A percentile compares a stretch with the other conserved stretches of the same genome.
These are phyloP conservation scores for Sugiyamaella valdiviana DNA, from an alignment of 805 yeast species.

Conservation along the genomic window DNA sequence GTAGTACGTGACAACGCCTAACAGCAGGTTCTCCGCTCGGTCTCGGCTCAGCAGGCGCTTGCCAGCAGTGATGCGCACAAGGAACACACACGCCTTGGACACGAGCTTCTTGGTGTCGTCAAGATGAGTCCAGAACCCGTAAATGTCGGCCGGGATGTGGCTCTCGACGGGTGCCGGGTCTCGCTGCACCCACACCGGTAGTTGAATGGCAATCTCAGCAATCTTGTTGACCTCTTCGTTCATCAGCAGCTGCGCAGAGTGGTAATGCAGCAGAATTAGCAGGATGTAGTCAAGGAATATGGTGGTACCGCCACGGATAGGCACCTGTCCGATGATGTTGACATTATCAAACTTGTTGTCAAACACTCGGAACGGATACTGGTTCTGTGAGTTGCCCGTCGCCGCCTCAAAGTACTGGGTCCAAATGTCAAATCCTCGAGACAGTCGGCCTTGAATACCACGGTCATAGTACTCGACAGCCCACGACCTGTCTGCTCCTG, in stretches of 20 bases:
- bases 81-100: slow-evolving; percentile 22
- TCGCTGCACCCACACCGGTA: slow-evolving; percentile 13
- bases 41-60: slow-evolving; percentile 18
- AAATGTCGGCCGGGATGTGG: slow-evolving; percentile 1
- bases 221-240: slow-evolving; percentile 30
- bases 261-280: slow-evolving; percentile 24
- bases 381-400: slow-evolving; percentile 23
- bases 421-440: slow-evolving; percentile 31
- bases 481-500: slow-evolving; percentile 6
- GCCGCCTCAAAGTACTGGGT: slow-evolving; percentile 24
- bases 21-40: slow-evolving; percentile 18
- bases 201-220: slow-evolving; percentile 23
- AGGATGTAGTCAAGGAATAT: slow-evolving; percentile 25
- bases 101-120: slow-evolving; percentile 27
- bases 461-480: slow-evolving; percentile 20
- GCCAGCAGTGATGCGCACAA: slow-evolving; percentile 25
- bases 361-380: slow-evolving; percentile 20
- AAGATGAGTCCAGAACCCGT: slow-evolving; percentile 23
- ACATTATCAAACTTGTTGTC: slow-evolving; percentile 19
- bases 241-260: slow-evolving; percentile 26
- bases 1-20: slow-evolving; percentile 26
- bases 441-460: slow-evolving; percentile 25
- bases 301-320: slow-evolving; percentile 7
- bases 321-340: slow-evolving; percentile 17
- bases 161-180: not conserved